A percentile compares a stretch with the other conserved stretches of the same genome.
phyloP scores from a whole-genome alignment of 73 alveolate genomes.

The Paramecium sexaurelia region DNA sequence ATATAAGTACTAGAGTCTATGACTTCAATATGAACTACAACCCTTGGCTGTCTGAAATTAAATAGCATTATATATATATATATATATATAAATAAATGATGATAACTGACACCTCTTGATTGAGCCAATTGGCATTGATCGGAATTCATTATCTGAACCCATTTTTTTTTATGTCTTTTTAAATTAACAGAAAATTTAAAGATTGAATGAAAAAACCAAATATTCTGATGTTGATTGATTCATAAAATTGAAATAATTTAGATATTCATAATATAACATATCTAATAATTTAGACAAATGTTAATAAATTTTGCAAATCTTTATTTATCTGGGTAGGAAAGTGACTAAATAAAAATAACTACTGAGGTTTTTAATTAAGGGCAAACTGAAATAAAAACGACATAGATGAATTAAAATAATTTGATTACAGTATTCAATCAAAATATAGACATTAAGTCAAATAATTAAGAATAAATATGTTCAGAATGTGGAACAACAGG shows the following conservation, averaged over 20 bases:
- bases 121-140: constrained; percentile 45
- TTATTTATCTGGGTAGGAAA: no score
- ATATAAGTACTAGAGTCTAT: constrained; percentile 16
- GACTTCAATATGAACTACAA: constrained; percentile 42
- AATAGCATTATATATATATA: not conserved
- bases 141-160: constrained; percentile 22
- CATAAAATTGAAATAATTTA: not conserved
- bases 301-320: not conserved
- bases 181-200: not conserved
- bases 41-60: constrained; percentile 42
- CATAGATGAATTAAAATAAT: not conserved
- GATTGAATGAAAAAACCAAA: not conserved
- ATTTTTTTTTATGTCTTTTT: not conserved
- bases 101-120: constrained; percentile 50
- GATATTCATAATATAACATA: not conserved
- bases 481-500: not conserved
- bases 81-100: not conserved
- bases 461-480: not conserved
- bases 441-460: not conserved
- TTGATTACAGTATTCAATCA: not conserved
- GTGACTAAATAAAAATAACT: no score
- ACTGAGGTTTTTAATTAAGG: no score
- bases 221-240: not conserved
- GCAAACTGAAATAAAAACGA: not conserved
- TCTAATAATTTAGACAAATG: not conserved